Percentiles rank a stretch among this genome's conserved stretches.
These are phyloP conservation scores for Teratosphaeria zuluensis DNA, from an alignment of 2,329 filamentous ascomycete species.

Conservation along the genomic window DNA sequence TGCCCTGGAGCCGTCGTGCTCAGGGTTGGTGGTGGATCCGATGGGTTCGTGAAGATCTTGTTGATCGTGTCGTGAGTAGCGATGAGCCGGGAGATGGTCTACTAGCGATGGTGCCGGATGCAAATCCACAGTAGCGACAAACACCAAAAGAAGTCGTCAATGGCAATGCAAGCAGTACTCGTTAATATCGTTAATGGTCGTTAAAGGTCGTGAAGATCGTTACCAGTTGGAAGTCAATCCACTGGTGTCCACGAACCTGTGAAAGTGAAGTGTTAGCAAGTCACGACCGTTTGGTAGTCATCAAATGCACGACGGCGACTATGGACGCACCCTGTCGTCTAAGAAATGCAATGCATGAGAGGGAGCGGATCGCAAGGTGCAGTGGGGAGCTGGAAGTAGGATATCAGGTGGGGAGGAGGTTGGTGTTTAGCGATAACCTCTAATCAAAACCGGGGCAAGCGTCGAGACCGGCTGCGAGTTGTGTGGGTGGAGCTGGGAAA, in stretches of 20 bases:
- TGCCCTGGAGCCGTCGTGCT: neutral
- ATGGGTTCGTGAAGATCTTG: neutral
- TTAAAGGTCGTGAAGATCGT: conserved; percentile 23
- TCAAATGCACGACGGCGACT: conserved; percentile 22
- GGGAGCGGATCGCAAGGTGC: conserved; percentile 21
- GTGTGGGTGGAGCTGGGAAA: neutral
- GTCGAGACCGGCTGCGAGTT: neutral
- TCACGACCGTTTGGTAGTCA: conserved; percentile 7
- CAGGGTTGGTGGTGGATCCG: neutral
- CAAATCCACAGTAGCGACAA: conserved; percentile 8
- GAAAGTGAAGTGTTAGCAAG: conserved; percentile 4
- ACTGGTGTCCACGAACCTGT: conserved; percentile 17
- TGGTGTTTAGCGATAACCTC: conserved; percentile 13
- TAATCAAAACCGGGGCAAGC: conserved; percentile 5
- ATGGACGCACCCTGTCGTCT: conserved; percentile 26
- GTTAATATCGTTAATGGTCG: conserved; percentile 22
- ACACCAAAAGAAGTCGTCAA: conserved; percentile 22
- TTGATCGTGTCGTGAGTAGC: neutral
- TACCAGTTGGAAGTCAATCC: conserved; percentile 17
- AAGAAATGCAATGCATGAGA: conserved; percentile 27
- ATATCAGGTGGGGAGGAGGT: conserved; percentile 19
- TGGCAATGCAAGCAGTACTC: conserved; percentile 18
- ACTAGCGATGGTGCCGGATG: conserved; percentile 2
- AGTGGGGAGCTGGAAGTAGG: conserved; percentile 19
- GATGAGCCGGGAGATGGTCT: conserved; percentile 1